Evolutionary conservation across 257 asterid species (phyloP), one percentile per base, ranked within the genome.

Genomic region (Salvia splendens): DNA sequence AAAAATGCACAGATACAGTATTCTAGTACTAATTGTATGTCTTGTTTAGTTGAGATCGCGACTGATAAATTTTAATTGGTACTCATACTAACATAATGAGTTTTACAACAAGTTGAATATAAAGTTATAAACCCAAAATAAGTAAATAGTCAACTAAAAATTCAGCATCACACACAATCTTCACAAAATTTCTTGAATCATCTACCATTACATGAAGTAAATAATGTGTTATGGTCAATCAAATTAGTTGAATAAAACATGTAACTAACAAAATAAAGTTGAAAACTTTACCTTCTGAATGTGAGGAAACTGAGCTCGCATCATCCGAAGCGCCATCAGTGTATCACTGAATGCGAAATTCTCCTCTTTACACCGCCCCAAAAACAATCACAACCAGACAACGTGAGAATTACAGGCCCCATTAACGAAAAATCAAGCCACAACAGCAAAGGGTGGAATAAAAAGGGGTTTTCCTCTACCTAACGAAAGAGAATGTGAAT

Each of bases 241-340:
- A 36, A 50, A 7, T 12, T 54, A 47, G 33, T 36, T 7, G 24
- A 48, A 53, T 20, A 43, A 36, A 28, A 4, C 36, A 30, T 8
- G 28, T 8, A 46, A 12, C 8, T n/a, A 2, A 9, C 11, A 45
- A 41, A 74, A 11, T 47, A 14, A 64, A 62, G 64, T 42, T 38
- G 2, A 65, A 64, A 40, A 12, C 61, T 33, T 20, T 6, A 81
- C 99, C 93, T 93, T 90, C 1, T 84, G 86, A 7, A 80, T 72
- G 46, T 28, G 84, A 71, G 99, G 97, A 69, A 94, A 91, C 80
- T 91, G 99, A 52, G 96, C 90, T 40, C 81, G 91, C 97, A 94
- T 94, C 84, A 91, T 94, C 24, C 69, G 95, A 80, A 94, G 95
- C 67, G 96, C 99, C 75, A 94, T 87, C 49, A 86, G 76, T 8